Percentiles rank a stretch among this genome's conserved stretches.
Evolutionary conservation across 2,329 filamentous ascomycete genomes (phyloP).

Genomic region (Geosmithia putterillii): DNA sequence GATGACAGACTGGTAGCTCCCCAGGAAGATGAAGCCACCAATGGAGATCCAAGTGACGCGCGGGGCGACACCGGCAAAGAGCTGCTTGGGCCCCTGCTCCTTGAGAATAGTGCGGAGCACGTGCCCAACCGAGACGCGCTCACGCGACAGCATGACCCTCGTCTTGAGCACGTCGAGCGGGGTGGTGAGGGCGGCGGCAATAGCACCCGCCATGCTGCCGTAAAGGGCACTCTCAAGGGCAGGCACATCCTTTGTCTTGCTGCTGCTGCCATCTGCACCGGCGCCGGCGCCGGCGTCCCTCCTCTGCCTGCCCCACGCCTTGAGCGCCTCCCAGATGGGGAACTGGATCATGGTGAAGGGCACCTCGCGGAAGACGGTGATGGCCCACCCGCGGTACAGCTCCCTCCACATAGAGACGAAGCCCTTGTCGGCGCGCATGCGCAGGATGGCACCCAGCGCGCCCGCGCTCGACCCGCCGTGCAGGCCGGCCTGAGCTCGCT

Average conservation of each 20-base stretch:
- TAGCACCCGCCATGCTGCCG: conserved; percentile 69
- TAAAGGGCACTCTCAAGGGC: conserved; percentile 74
- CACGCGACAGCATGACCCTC: conserved; percentile 77
- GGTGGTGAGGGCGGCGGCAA: conserved; percentile 82
- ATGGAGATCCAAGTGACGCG: conserved; percentile 90
- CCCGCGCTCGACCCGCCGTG: conserved; percentile 57
- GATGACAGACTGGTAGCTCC: conserved; percentile 80
- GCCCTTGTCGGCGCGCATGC: conserved; percentile 20
- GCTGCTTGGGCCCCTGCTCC: conserved; percentile 52
- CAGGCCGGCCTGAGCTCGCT: conserved; percentile 81
- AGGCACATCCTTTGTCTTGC: conserved; percentile 33
- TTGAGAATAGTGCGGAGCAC: conserved; percentile 54
- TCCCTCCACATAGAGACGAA: conserved; percentile 59
- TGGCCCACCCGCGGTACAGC: conserved; percentile 81
- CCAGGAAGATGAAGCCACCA: conserved; percentile 87
- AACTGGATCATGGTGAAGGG: conserved; percentile 97
- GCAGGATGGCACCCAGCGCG: conserved; percentile 60
- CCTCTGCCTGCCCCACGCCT: conserved; percentile 49
- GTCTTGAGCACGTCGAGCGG: conserved; percentile 96
- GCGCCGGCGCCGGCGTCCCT: conserved; percentile 9
- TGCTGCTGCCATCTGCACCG: background rate
- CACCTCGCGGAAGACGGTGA: conserved; percentile 91
- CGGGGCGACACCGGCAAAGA: conserved; percentile 68
- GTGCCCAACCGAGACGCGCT: conserved; percentile 43
- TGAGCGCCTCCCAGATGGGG: conserved; percentile 90